These are phyloP conservation scores for Ustilago nuda DNA, from an alignment of 1,284 basidiomycete species.

Conservation along the genomic window DNA sequence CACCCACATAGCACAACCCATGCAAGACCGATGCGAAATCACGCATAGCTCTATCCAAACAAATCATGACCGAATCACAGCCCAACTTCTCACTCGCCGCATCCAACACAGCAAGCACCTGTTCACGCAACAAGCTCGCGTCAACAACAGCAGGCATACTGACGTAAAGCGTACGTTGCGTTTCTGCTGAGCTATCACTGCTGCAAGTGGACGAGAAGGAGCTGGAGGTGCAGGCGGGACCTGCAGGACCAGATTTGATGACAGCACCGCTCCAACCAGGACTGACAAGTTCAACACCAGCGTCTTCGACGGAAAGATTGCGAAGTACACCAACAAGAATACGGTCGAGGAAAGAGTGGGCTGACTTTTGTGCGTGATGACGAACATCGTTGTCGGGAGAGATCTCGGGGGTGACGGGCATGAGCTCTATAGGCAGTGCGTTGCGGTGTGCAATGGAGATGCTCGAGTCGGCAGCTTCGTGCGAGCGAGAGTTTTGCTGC, in stretches of 20 bases:
- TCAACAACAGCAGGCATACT: slow-evolving; percentile 54
- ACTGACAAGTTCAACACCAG: slow-evolving; percentile 60
- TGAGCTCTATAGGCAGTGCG: slow-evolving; percentile 27
- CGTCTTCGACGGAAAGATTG: slow-evolving; percentile 50
- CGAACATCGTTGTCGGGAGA: slow-evolving; percentile 57
- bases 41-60: slow-evolving; percentile 43
- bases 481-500: neutral
- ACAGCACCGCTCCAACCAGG: slow-evolving; percentile 62
- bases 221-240: slow-evolving; percentile 12
- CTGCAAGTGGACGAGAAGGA: slow-evolving; percentile 27
- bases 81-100: slow-evolving; percentile 57
- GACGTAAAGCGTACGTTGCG: slow-evolving; percentile 61
- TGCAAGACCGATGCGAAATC: slow-evolving; percentile 58
- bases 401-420: slow-evolving; percentile 62
- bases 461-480: slow-evolving; percentile 14
- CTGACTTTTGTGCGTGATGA: slow-evolving; percentile 54
- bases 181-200: slow-evolving; percentile 35
- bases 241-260: slow-evolving; percentile 34
- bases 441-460: slow-evolving; percentile 18
- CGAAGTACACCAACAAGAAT: slow-evolving; percentile 48
- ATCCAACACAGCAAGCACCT: slow-evolving; percentile 60
- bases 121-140: slow-evolving; percentile 52
- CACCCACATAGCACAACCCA: slow-evolving; percentile 64
- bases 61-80: slow-evolving; percentile 58
- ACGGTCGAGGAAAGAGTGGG: slow-evolving; percentile 52